Evolutionary conservation across 306 rosid genomes (phyloP), one percentile per base, ranked within the genome.

Genomic region (Sicyos baderoa): DNA sequence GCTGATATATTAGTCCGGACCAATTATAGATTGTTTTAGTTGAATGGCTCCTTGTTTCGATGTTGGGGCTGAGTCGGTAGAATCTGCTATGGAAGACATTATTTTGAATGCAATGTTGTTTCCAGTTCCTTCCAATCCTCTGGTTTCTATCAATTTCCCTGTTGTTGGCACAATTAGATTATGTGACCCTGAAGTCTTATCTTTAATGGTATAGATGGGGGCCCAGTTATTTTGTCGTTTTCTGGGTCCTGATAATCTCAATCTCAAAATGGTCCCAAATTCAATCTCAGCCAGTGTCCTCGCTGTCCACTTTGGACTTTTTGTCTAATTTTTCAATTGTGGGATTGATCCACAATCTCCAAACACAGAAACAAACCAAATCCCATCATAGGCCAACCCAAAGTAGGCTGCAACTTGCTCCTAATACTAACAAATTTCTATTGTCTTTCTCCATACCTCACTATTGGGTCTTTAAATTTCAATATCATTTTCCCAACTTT

Each of bases 251-350:
- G 22, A 37, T 37, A 37, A 67, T 47, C 17, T 64, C 56, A 67
- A 67, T 47, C 32, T 44, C 56, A 47, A 47, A 3, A 48, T 67
- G 71, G 71, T 48, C 71, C 70, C 71, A 6, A 67, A 23, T 67
- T 35, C 56, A 48, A 47, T 48, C 23, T 67, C 56, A 23, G 6
- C 71, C 71, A 23, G 8, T 14, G 71, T 21, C 44, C 56, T 25
- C 13, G 42, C 56, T 65, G 70, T 21, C 70, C 35, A 14, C 37
- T 67, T 47, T 67, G 42, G 44, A 48, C 8, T 15, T 48, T 67
- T 15, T 16, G 51, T 40, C 44, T n/a, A 59, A 65, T 21, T 65
- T 25, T 64, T 21, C 71, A 21, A 18, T 13, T 14, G 6, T 14
- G 54, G 25, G 17, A 21, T 45, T 22, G 37, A 64, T 64, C 32